Evolutionary conservation across 805 yeast genomes (phyloP).

Genomic region (Suhomyces sp.): DNA sequence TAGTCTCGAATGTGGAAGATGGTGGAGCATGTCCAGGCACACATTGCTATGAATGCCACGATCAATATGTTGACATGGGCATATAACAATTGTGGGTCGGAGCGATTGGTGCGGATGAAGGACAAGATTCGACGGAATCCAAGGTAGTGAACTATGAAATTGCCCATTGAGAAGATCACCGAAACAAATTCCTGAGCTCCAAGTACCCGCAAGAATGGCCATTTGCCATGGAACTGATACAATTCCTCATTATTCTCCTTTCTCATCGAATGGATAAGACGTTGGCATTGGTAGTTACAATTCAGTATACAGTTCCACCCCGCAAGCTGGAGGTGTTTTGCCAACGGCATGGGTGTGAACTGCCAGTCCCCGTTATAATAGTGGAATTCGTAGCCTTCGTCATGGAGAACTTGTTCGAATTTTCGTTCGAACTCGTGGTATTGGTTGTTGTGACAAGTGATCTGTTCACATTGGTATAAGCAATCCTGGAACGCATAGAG

Average conservation of each 20-base stretch:
- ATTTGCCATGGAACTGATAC: constrained; percentile 92
- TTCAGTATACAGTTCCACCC: constrained; percentile 48
- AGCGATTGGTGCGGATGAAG: neutral
- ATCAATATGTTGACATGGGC: constrained; percentile 35
- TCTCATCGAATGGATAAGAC: constrained; percentile 62
- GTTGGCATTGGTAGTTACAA: constrained; percentile 94
- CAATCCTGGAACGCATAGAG: constrained; percentile 58
- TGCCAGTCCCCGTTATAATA: constrained; percentile 32
- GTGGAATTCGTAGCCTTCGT: constrained; percentile 17
- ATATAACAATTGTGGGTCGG: constrained; percentile 1
- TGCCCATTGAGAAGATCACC: constrained; percentile 67
- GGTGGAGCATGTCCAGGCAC: constrained; percentile 86
- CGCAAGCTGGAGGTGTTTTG: constrained; percentile 43
- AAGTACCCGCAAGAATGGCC: constrained; percentile 84
- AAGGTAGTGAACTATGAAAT: constrained; percentile 28
- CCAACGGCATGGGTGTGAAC: constrained; percentile 42
- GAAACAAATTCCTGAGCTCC: constrained; percentile 87
- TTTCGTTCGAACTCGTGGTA: constrained; percentile 26
- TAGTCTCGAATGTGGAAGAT: constrained; percentile 88
- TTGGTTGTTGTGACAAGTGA: constrained; percentile 33
- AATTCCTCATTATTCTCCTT: constrained; percentile 48
- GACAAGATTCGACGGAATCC: constrained; percentile 15
- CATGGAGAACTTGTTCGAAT: constrained; percentile 16
- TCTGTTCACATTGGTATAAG: constrained; percentile 46
- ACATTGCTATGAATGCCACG: constrained; percentile 64